Evolutionary conservation across 768 basidiomycete species (phyloP).

Genomic region (Lyophyllum semitale): DNA sequence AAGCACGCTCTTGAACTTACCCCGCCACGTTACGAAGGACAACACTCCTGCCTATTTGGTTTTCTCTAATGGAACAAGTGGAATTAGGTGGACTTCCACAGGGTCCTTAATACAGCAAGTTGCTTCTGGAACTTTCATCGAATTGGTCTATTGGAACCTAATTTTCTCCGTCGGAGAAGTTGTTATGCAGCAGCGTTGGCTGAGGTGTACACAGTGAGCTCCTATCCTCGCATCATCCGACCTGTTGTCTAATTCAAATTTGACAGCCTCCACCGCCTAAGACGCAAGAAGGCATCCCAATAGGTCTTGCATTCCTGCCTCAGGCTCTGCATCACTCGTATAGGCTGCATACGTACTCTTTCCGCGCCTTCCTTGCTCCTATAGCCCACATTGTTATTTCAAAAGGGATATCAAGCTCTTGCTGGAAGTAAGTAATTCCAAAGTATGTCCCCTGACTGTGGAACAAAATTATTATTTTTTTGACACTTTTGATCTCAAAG

Average conservation of each 20-base stretch:
- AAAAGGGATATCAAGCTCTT: slow-evolving; percentile 54
- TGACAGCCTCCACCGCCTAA: slow-evolving; percentile 38
- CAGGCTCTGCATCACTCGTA: slow-evolving; percentile 72
- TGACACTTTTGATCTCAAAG: slow-evolving; percentile 21
- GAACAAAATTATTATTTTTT: background rate
- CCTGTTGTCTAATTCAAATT: background rate
- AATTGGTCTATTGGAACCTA: slow-evolving; percentile 42
- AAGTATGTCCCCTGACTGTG: slow-evolving; percentile 47
- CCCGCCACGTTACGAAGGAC: no score
- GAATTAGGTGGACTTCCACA: no score
- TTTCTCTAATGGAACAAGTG: no score
- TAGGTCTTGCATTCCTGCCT: slow-evolving; percentile 61
- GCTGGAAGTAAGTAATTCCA: slow-evolving; percentile 53
- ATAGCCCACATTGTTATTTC: slow-evolving; percentile 56
- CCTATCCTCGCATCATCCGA: background rate
- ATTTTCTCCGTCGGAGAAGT: slow-evolving; percentile 44
- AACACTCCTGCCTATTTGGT: no score
- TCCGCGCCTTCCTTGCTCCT: slow-evolving; percentile 49
- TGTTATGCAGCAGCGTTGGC: slow-evolving; percentile 21
- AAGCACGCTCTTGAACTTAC: no score
- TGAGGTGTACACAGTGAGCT: slow-evolving; percentile 42
- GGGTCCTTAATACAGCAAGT: no score
- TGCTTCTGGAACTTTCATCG: no score
- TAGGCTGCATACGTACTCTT: slow-evolving; percentile 54
- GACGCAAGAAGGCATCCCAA: slow-evolving; percentile 46